Percentiles rank a stretch among this genome's conserved stretches.
phyloP scores from a whole-genome alignment of 1,139 yeast species.

The Neolecta irregularis region DNA sequence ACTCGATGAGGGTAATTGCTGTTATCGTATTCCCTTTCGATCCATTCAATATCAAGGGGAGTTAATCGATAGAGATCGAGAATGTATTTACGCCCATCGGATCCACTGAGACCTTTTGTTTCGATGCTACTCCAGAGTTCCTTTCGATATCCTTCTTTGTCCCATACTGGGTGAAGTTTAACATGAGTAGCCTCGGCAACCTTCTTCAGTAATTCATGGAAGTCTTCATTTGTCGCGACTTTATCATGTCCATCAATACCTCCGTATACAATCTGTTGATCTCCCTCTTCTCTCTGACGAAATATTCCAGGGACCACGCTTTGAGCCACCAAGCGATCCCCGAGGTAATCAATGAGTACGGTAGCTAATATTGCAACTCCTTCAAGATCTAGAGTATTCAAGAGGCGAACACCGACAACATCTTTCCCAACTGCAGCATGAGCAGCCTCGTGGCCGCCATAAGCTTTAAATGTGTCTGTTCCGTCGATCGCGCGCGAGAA shows the following conservation, averaged over 20 bases:
- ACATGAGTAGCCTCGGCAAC: slow-evolving; percentile 67
- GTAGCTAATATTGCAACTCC: slow-evolving; percentile 63
- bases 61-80: slow-evolving; percentile 73
- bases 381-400: slow-evolving; percentile 50
- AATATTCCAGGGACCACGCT: slow-evolving; percentile 97
- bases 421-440: slow-evolving; percentile 71
- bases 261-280: slow-evolving; percentile 57
- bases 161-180: slow-evolving; percentile 48
- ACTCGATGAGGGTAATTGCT: slow-evolving; percentile 67
- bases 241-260: slow-evolving; percentile 43
- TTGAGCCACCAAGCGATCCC: slow-evolving; percentile 77
- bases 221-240: slow-evolving; percentile 35
- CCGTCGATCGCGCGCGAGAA: slow-evolving; percentile 72
- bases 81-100: slow-evolving; percentile 71
- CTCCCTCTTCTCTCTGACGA: slow-evolving; percentile 30
- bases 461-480: slow-evolving; percentile 43
- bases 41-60: slow-evolving; percentile 69
- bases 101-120: slow-evolving; percentile 72
- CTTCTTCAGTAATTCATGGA: slow-evolving; percentile 39
- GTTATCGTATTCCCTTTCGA: slow-evolving; percentile 36
- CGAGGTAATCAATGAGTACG: slow-evolving; percentile 74
- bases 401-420: slow-evolving; percentile 49
- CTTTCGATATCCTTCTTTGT: slow-evolving; percentile 24
- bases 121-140: slow-evolving; percentile 57
- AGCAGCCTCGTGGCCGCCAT: slow-evolving; percentile 80